Conservation (phyloP, 768 basidiomycete species). For the Gloeophyllum trabeum region DNA sequence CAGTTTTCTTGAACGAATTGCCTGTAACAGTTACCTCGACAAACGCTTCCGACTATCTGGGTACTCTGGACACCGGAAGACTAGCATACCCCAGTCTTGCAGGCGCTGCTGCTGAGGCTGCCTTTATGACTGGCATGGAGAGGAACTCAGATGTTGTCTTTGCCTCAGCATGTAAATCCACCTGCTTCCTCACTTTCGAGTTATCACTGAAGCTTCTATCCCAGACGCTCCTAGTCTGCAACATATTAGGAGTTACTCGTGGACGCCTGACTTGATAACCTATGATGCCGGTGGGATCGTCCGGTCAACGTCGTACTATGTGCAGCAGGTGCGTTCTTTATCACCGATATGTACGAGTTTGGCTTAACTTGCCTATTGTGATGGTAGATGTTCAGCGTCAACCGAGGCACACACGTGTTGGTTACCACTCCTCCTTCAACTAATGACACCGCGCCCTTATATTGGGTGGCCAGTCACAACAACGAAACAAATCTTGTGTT, state of each 20-base stretch:
- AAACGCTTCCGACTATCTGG: constrained; percentile 18
- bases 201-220: constrained; percentile 1
- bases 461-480: constrained; percentile 23
- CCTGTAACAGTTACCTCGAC: constrained; percentile 18
- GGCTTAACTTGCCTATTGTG: neutral
- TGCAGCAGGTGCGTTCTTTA: constrained; percentile 19
- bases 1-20: neutral
- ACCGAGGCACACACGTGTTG: constrained; percentile 22
- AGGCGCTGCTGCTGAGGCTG: constrained; percentile 10
- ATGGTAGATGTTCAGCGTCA: constrained; percentile 24
- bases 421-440: constrained; percentile 17
- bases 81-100: neutral
- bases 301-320: constrained; percentile 25
- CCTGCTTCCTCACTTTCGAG: neutral
- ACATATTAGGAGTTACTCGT: constrained; percentile 23
- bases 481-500: constrained; percentile 22
- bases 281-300: constrained; percentile 24
- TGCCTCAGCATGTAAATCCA: constrained; percentile 10
- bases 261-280: constrained; percentile 27
- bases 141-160: constrained; percentile 15
- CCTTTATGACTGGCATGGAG: constrained; percentile 14
- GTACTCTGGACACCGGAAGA: constrained; percentile 10
- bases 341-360: neutral
- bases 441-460: constrained; percentile 18
- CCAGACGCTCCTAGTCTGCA: constrained; percentile 15